Evolutionary conservation across 306 rosid species (phyloP).

Genomic region (Quercus suber): DNA sequence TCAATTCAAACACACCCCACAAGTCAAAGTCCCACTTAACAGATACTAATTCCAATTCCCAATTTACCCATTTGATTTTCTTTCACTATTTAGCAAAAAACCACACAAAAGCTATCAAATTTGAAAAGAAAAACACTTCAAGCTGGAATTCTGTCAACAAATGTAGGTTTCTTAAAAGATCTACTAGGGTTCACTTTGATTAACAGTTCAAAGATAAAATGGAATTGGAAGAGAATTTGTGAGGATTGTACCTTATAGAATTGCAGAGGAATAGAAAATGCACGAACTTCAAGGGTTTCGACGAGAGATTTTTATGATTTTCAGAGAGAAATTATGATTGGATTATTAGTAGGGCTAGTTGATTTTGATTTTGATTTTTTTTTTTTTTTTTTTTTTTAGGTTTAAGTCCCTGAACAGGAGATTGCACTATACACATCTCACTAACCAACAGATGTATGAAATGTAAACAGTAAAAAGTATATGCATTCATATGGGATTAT

Average conservation of each 20-base stretch:
- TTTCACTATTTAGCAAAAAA: neutral
- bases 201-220: neutral
- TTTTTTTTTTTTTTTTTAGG: neutral
- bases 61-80: neutral
- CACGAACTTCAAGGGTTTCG: neutral
- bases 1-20: neutral
- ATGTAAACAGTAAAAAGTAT: neutral
- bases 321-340: neutral
- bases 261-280: constrained; percentile 1
- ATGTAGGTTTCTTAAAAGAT: neutral
- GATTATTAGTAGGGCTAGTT: neutral
- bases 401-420: too few species aligned
- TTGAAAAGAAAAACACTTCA: neutral
- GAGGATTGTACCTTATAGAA: constrained; percentile 22
- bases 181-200: constrained; percentile 11
- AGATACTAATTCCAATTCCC: neutral
- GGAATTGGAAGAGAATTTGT: neutral
- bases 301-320: neutral
- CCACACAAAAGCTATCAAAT: neutral
- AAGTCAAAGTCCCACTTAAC: neutral
- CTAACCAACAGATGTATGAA: neutral
- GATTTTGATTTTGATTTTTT: neutral
- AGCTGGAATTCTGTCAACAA: too few species aligned
- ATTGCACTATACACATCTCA: too few species aligned
- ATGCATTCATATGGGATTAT: neutral